Evolutionary conservation across 208 protist species (phyloP), one percentile per base, ranked within the genome.

Genomic region (Trypanosoma lewisi): DNA sequence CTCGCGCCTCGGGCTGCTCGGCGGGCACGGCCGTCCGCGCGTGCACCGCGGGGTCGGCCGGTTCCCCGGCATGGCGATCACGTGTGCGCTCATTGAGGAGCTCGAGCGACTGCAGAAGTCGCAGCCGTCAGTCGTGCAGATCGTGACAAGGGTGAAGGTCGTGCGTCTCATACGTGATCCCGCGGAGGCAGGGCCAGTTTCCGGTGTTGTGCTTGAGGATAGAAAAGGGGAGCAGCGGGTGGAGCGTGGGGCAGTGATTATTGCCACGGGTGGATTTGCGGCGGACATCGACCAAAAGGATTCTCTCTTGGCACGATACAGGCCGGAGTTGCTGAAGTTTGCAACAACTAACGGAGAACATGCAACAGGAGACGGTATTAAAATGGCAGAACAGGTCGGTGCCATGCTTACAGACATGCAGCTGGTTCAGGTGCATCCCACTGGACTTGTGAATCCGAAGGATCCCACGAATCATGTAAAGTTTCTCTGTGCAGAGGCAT

Each of bases 231-330:
- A 72, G 36, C 45, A 67, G 39, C 51, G 67, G 19, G 60, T 76
- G 41, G 75, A 76, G 69, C 64, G 75, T 31, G 89, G 75, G 27
- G 74, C 87, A 17, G 91, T 96, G 27, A 69, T 97, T 17, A 61
- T 97, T 19, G 77, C 87, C 11, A 96, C 91, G 9, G 89, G 91
- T 50, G 94, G 90, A 42, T 97, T 78, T 62, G 76, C 71, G 49
- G 33, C 63, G 42, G 67, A 82, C 63, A 50, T 67, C 23, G 34
- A 61, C 2, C 50, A 27, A n/a, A n/a, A n/a, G n/a, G n/a, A n/a
- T n/a, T n/a, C n/a, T n/a, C n/a, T n/a, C n/a, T n/a, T n/a, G n/a
- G n/a, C n/a, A n/a, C n/a, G n/a, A n/a, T n/a, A n/a, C n/a, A n/a
- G n/a, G n/a, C n/a, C n/a, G n/a, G n/a, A n/a, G n/a, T n/a, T n/a